Evolutionary conservation across 345 rosid species (phyloP).

Genomic region (Brassica rapa): DNA sequence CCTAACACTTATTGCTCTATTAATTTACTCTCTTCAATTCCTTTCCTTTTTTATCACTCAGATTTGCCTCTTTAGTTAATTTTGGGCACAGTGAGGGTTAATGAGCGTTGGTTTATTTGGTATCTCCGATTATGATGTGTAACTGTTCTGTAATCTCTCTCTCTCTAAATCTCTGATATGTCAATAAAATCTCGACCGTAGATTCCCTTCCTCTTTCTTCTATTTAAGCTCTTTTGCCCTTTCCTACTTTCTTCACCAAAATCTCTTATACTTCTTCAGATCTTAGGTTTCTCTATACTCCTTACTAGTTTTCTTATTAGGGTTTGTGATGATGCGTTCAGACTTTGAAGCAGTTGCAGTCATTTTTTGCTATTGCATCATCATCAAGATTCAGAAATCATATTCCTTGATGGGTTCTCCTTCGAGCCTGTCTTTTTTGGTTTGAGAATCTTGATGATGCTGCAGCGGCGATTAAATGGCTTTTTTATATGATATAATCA

Average conservation of each 20-base stretch:
- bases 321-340: conserved; percentile 17
- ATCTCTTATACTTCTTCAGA: conserved; percentile 15
- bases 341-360: conserved; percentile 25
- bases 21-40: conserved; percentile 26
- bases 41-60: conserved; percentile 24
- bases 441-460: conserved; percentile 49
- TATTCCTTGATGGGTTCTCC: conserved; percentile 24
- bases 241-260: conserved; percentile 27
- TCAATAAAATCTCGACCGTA: conserved; percentile 38
- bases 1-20: conserved; percentile 20
- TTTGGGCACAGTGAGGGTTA: conserved; percentile 33
- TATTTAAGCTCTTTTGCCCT: conserved; percentile 37
- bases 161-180: conserved; percentile 19
- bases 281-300: conserved; percentile 9
- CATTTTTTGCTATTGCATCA: conserved; percentile 43
- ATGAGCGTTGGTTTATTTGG: conserved; percentile 36
- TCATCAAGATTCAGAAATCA: conserved; percentile 45
- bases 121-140: conserved; percentile 37
- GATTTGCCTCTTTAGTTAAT: conserved; percentile 23
- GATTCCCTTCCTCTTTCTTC: conserved; percentile 35
- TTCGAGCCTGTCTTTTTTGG: conserved; percentile 26
- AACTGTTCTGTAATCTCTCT: conserved; percentile 38
- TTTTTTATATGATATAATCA: not conserved
- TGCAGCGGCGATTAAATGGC: conserved; percentile 41
- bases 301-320: conserved; percentile 3